phyloP scores from a whole-genome alignment of 2,329 filamentous ascomycete species.

The Polytolypa hystricis region DNA sequence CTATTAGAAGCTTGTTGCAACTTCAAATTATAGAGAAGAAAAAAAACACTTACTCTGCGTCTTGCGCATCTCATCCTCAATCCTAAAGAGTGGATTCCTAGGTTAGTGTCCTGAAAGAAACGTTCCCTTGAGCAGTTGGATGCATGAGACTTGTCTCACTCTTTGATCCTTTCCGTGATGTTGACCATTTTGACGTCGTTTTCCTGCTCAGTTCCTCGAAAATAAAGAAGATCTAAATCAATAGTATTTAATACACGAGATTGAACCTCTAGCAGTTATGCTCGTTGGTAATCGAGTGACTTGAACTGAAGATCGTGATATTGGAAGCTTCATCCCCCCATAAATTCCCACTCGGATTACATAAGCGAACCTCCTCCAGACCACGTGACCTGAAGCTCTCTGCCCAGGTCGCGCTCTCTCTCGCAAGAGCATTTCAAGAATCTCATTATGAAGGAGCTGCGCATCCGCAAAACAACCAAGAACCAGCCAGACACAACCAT shows the following conservation, averaged over 20 bases:
- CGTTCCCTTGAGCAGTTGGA: no score
- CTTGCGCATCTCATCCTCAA: constrained; percentile 98
- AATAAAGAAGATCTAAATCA: neutral
- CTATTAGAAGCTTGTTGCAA: constrained; percentile 22
- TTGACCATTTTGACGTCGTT: constrained; percentile 71
- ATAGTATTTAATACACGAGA: no score
- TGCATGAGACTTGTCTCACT: constrained; percentile 57
- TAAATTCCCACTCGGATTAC: no score
- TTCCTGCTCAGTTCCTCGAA: neutral
- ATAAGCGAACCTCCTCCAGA: no score
- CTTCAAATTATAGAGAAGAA: constrained; percentile 4
- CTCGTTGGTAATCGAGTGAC: no score
- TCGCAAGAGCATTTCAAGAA: no score
- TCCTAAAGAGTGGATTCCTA: constrained; percentile 51
- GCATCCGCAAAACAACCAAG: neutral
- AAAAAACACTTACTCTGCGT: constrained; percentile 74
- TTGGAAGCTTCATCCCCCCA: no score
- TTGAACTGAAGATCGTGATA: no score
- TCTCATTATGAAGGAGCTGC: neutral
- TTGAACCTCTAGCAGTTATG: no score
- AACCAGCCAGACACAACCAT: constrained; percentile 4
- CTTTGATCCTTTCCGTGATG: constrained; percentile 99
- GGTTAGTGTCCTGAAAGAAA: no score
- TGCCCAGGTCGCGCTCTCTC: no score
- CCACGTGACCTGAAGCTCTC: no score